Evolutionary conservation across 2,329 filamentous ascomycete species (phyloP).

Genomic region (Paecilomyces dactylethromorphus): DNA sequence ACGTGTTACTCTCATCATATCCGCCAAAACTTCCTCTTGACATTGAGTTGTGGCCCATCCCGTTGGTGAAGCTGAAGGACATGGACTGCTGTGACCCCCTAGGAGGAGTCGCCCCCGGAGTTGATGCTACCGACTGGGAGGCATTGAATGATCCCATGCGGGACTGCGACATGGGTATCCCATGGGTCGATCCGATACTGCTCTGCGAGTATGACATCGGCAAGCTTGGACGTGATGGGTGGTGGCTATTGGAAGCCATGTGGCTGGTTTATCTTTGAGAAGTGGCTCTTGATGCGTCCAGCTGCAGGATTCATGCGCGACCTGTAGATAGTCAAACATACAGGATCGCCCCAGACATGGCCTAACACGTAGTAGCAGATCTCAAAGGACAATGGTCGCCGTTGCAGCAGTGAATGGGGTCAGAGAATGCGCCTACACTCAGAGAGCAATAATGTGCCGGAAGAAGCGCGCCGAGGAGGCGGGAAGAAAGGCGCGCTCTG

Average conservation of each 20-base stretch:
- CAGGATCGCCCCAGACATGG: slow-evolving; percentile 1
- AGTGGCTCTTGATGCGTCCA: slow-evolving; percentile 1
- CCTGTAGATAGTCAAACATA: slow-evolving; percentile 2
- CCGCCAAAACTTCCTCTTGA: slow-evolving; percentile 28
- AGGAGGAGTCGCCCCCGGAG: slow-evolving; percentile 39
- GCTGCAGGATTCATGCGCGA: slow-evolving; percentile 1
- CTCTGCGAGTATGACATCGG: slow-evolving; percentile 35
- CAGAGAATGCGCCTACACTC: neutral
- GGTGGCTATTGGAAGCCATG: slow-evolving; percentile 26
- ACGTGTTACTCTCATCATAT: slow-evolving; percentile 36
- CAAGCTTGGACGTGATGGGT: slow-evolving; percentile 18
- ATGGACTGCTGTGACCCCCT: slow-evolving; percentile 36
- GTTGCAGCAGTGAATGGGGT: neutral
- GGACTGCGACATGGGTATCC: slow-evolving; percentile 32
- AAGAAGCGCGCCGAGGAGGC: slow-evolving; percentile 19
- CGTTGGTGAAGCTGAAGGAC: slow-evolving; percentile 34
- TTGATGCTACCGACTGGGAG: slow-evolving; percentile 39
- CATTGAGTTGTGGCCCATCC: slow-evolving; percentile 22
- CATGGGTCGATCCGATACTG: slow-evolving; percentile 31
- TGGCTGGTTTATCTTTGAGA: slow-evolving; percentile 2
- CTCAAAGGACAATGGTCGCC: neutral
- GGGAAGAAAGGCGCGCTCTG: slow-evolving; percentile 24
- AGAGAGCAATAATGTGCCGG: slow-evolving; percentile 7
- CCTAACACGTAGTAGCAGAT: neutral
- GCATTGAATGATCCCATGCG: slow-evolving; percentile 37